Evolutionary conservation across 2,329 filamentous ascomycete genomes (phyloP).

Genomic region (Botryotinia convoluta): DNA sequence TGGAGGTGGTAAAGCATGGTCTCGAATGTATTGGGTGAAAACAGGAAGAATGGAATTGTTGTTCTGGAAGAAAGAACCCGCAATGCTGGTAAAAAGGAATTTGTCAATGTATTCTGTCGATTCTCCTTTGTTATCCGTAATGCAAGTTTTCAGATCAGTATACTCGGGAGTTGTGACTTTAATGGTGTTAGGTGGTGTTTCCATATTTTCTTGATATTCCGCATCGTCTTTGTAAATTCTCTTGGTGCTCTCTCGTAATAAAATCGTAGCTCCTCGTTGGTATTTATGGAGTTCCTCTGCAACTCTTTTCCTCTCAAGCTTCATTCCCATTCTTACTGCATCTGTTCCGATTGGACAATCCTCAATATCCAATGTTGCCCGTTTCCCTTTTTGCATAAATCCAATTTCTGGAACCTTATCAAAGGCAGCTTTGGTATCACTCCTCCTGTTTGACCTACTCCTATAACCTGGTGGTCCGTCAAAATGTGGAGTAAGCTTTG

Average conservation of each 20-base stretch:
- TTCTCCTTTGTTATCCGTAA: constrained; percentile 79
- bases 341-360: constrained; percentile 95
- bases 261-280: constrained; percentile 78
- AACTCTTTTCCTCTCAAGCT: constrained; percentile 74
- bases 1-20: constrained; percentile 63
- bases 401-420: constrained; percentile 74
- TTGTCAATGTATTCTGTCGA: constrained; percentile 82
- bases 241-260: constrained; percentile 81
- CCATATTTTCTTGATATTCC: constrained; percentile 32
- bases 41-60: constrained; percentile 93
- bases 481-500: constrained; percentile 96
- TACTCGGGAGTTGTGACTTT: constrained; percentile 47
- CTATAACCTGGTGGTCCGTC: constrained; percentile 63
- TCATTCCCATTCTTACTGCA: constrained; percentile 76
- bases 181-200: constrained; percentile 34
- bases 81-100: constrained; percentile 85
- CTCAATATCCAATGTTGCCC: constrained; percentile 86
- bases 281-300: constrained; percentile 67
- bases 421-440: constrained; percentile 55
- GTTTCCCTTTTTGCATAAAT: constrained; percentile 83
- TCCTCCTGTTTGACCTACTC: constrained; percentile 48
- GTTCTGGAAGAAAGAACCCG: constrained; percentile 97
- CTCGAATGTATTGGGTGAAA: constrained; percentile 84
- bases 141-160: constrained; percentile 80
- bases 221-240: constrained; percentile 54